These are phyloP conservation scores for Protomyces macrosporus DNA, from an alignment of 1,139 yeast species.

Conservation along the genomic window DNA sequence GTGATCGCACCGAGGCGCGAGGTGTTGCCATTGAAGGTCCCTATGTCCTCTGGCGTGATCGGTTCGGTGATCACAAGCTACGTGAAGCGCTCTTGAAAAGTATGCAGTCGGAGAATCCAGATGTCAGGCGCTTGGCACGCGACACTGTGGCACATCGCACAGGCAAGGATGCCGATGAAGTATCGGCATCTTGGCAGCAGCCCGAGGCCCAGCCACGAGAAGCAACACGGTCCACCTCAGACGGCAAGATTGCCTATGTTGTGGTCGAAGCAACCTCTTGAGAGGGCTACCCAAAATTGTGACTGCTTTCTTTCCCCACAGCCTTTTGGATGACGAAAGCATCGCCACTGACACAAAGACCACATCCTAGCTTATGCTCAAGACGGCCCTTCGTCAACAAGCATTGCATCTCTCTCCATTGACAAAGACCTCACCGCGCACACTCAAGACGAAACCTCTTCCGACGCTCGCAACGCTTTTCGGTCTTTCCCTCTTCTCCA, in stretches of 20 bases:
- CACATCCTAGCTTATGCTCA: not conserved
- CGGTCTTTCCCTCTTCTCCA: conserved; percentile 22
- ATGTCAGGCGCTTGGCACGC: no score
- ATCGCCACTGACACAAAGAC: not conserved
- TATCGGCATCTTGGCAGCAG: not conserved
- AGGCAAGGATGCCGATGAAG: not conserved
- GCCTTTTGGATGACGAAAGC: not conserved
- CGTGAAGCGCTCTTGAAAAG: not conserved
- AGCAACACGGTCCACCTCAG: not conserved
- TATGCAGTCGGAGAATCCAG: not conserved
- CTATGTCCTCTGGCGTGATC: conserved; percentile 17
- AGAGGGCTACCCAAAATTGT: no score
- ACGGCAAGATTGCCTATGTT: not conserved
- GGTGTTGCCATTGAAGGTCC: conserved; percentile 17
- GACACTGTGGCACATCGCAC: not conserved
- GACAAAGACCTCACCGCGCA: not conserved
- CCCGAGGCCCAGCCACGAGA: not conserved
- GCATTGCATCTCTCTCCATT: no score
- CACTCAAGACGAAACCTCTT: conserved; percentile 19
- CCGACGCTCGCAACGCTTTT: conserved; percentile 22
- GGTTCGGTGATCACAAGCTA: not conserved
- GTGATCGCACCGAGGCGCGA: conserved; percentile 11
- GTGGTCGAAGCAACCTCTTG: not conserved
- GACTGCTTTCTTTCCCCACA: no score
- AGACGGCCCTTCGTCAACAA: not conserved